phyloP scores from a whole-genome alignment of 139 green algal species.

The Chlamydomonas sphaeroides region DNA sequence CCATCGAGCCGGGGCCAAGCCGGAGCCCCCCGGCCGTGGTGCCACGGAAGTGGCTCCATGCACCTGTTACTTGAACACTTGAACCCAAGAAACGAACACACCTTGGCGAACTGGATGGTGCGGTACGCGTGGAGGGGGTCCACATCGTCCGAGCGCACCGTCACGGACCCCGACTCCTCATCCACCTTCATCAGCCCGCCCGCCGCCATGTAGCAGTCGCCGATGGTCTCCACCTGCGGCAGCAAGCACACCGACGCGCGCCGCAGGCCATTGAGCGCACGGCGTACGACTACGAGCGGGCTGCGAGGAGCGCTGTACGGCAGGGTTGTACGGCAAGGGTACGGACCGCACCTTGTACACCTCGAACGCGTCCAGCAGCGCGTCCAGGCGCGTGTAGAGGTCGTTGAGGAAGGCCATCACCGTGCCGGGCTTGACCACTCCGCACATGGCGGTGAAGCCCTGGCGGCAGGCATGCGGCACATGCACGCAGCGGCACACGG shows the following conservation, averaged over 20 bases:
- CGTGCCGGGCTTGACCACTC: not conserved
- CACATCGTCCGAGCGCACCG: not conserved
- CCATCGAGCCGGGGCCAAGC: too few relatives aligned
- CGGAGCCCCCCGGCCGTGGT: too few relatives aligned
- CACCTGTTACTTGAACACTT: too few relatives aligned
- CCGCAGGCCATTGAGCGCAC: too few relatives aligned
- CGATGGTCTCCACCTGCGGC: conserved; percentile 8
- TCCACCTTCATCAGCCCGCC: not conserved
- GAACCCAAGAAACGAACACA: too few relatives aligned
- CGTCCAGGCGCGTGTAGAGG: conserved; percentile 29
- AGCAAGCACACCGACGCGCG: too few relatives aligned
- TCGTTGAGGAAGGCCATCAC: conserved; percentile 47
- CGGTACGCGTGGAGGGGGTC: not conserved
- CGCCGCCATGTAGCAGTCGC: not conserved
- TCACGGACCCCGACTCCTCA: not conserved
- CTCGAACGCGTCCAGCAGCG: conserved; percentile 26
- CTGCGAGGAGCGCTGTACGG: too few relatives aligned
- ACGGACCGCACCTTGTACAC: conserved; percentile 51
- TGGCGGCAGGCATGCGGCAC: not conserved
- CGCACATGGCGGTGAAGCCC: not conserved
- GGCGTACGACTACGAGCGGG: too few relatives aligned
- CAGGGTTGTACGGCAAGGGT: too few relatives aligned
- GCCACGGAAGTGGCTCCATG: too few relatives aligned
- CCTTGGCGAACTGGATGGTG: not conserved
- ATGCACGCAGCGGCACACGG: too few relatives aligned